phyloP scores from a whole-genome alignment of 2,329 filamentous ascomycete genomes.

The Epicoccum nigrum region DNA sequence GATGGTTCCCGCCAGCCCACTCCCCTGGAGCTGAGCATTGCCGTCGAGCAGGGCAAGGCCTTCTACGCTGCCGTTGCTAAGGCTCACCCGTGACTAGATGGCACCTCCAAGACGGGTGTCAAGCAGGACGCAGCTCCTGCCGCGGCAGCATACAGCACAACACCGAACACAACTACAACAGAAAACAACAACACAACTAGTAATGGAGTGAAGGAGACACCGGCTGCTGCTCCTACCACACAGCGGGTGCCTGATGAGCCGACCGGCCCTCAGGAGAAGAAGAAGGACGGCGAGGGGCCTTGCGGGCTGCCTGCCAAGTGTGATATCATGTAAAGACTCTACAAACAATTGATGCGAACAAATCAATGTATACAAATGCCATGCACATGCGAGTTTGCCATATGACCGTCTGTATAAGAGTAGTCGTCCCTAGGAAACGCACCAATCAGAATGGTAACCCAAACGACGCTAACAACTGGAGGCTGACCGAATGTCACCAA shows the following conservation, averaged over 20 bases:
- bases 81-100: slow-evolving; percentile 80
- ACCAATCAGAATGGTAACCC: too few relatives aligned
- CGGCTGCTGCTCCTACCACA: slow-evolving; percentile 20
- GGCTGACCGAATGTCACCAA: too few relatives aligned
- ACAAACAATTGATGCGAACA: neutral
- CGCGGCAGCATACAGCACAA: neutral
- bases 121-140: neutral
- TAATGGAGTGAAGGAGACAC: slow-evolving; percentile 19
- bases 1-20: slow-evolving; percentile 87
- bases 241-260: slow-evolving; percentile 16
- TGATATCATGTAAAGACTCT: slow-evolving; percentile 60
- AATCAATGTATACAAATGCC: neutral
- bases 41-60: slow-evolving; percentile 78
- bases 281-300: slow-evolving; percentile 66
- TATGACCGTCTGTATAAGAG: too few relatives aligned
- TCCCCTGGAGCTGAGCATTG: slow-evolving; percentile 76
- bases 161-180: slow-evolving; percentile 2
- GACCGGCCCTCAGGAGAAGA: slow-evolving; percentile 37
- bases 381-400: neutral
- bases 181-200: slow-evolving; percentile 10
- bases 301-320: slow-evolving; percentile 82
- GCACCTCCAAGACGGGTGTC: slow-evolving; percentile 25
- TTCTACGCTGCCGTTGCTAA: slow-evolving; percentile 82
- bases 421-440: too few relatives aligned
- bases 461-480: too few relatives aligned